phyloP scores from a whole-genome alignment of 2,329 filamentous ascomycete genomes.

The Colletotrichum sp. region DNA sequence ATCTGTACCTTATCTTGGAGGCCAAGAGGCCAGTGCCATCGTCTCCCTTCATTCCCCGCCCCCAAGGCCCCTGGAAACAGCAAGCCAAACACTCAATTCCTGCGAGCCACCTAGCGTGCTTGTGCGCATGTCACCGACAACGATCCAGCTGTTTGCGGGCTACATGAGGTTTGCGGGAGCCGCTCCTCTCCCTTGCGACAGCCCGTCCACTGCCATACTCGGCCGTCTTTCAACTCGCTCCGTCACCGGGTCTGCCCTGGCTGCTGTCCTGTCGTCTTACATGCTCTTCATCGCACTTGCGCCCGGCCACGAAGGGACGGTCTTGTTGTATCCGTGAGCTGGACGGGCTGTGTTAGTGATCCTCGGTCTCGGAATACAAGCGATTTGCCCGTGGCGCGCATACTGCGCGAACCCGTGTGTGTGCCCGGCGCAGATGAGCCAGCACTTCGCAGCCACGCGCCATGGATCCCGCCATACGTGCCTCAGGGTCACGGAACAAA shows the following conservation, averaged over 20 bases:
- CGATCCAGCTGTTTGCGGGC: not conserved
- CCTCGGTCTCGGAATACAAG: not conserved
- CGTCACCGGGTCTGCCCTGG: not conserved
- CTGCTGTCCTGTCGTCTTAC: not conserved
- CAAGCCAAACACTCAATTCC: not conserved
- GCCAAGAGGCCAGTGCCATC: not conserved
- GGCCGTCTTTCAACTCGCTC: not conserved
- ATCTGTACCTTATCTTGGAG: not conserved
- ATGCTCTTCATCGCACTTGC: not conserved
- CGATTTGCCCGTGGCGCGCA: not conserved
- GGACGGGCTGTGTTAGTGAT: not conserved
- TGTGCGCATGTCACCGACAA: not conserved
- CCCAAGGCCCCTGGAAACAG: not conserved
- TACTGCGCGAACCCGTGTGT: not conserved
- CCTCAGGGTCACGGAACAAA: conserved; percentile 11
- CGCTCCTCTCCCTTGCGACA: not conserved
- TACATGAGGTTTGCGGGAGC: not conserved
- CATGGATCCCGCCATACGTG: not conserved
- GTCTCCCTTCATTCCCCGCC: not conserved
- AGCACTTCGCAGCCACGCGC: conserved; percentile 4
- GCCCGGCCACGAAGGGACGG: not conserved
- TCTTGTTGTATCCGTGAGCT: not conserved
- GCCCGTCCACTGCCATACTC: not conserved
- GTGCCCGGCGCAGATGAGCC: not conserved
- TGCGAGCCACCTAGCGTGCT: not conserved